phyloP scores from a whole-genome alignment of 2,329 filamentous ascomycete species.

The Neonectria sp. region DNA sequence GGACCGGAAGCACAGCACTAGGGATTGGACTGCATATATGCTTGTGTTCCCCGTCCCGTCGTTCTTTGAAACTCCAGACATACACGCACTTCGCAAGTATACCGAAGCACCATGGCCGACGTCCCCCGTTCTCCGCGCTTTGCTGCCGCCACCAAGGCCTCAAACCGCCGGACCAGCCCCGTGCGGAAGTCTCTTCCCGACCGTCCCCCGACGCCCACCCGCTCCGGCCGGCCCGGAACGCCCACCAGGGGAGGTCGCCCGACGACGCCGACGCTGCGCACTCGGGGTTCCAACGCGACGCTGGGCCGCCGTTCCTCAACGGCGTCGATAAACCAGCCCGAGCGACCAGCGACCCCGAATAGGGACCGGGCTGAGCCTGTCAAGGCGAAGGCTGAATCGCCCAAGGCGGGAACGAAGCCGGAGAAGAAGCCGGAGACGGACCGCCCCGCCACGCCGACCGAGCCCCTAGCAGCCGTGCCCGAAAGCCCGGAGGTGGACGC shows the following conservation, averaged over 20 bases:
- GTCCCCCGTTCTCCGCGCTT: conserved; percentile 39
- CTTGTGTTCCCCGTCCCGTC: conserved; percentile 3
- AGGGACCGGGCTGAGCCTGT: conserved; percentile 5
- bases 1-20: conserved; percentile 24
- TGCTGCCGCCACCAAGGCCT: conserved; percentile 42
- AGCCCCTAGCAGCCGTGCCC: conserved; percentile 35
- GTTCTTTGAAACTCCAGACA: not conserved
- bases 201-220: conserved; percentile 34
- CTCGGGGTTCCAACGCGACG: conserved; percentile 33
- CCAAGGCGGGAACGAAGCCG: conserved; percentile 1
- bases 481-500: conserved; percentile 30
- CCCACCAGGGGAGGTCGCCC: conserved; percentile 36
- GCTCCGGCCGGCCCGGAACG: conserved; percentile 34
- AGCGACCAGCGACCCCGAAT: conserved; percentile 30
- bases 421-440: conserved; percentile 24
- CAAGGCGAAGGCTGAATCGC: not conserved
- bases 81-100: not conserved
- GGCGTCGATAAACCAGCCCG: conserved; percentile 30
- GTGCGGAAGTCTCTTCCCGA: conserved; percentile 33
- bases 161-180: conserved; percentile 38
- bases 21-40: conserved; percentile 17
- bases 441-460: conserved; percentile 1
- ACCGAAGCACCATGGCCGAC: conserved; percentile 27
- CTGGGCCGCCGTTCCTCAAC: conserved; percentile 34
- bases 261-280: conserved; percentile 36